Conservation (phyloP, 805 yeast genomes). For the Debaryomyces maramus region DNA sequence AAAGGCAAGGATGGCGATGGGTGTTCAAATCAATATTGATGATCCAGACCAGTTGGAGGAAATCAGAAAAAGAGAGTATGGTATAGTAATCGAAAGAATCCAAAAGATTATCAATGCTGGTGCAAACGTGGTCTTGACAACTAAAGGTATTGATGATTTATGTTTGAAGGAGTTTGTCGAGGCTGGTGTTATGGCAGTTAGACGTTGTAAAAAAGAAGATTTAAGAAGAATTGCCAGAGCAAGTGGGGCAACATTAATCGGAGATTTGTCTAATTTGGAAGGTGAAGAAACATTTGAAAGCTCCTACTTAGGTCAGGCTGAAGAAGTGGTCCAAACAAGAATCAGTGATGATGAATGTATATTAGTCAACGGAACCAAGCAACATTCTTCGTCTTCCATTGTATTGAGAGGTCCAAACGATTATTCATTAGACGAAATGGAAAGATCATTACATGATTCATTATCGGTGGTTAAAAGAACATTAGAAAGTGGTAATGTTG, state of each 20-base stretch:
- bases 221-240: slow-evolving; percentile 96
- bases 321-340: slow-evolving; percentile 84
- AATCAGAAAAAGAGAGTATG: slow-evolving; percentile 85
- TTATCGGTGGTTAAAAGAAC: slow-evolving; percentile 94
- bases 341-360: slow-evolving; percentile 98
- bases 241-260: slow-evolving; percentile 90
- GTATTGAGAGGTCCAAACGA: slow-evolving; percentile 95
- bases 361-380: slow-evolving; percentile 81
- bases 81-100: slow-evolving; percentile 79
- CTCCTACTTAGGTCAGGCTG: slow-evolving; percentile 83
- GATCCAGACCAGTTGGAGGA: slow-evolving; percentile 97
- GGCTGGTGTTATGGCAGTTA: slow-evolving; percentile 89
- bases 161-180: slow-evolving; percentile 90
- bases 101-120: slow-evolving; percentile 81
- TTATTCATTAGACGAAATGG: slow-evolving; percentile 96
- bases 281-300: slow-evolving; percentile 93
- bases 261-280: slow-evolving; percentile 88
- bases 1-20: slow-evolving; percentile 96
- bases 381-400: slow-evolving; percentile 89
- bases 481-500: slow-evolving; percentile 88
- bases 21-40: slow-evolving; percentile 93
- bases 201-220: slow-evolving; percentile 97
- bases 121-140: slow-evolving; percentile 89
- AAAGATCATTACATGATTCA: slow-evolving; percentile 93
- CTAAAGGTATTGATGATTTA: slow-evolving; percentile 93